Evolutionary conservation across 1,284 basidiomycete species (phyloP).

Genomic region (Tylopilus sp.): DNA sequence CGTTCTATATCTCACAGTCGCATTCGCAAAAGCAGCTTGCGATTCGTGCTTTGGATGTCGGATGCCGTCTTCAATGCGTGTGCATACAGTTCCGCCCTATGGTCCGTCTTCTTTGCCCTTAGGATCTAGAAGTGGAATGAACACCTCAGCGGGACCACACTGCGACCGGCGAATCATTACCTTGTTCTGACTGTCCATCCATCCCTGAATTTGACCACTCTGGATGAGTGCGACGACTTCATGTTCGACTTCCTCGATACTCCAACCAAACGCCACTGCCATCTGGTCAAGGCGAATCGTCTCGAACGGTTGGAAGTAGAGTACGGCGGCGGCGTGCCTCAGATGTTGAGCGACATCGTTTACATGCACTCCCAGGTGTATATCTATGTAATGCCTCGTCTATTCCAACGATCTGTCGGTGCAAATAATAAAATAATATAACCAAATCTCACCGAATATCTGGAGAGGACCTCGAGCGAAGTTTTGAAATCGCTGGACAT

Average conservation of each 20-base stretch:
- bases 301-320: constrained; percentile 82
- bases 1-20: constrained; percentile 48
- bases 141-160: neutral
- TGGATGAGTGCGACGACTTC: constrained; percentile 73
- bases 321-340: constrained; percentile 67
- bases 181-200: constrained; percentile 79
- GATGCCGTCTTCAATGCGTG: constrained; percentile 66
- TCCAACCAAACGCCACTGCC: constrained; percentile 79
- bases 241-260: constrained; percentile 59
- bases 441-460: constrained; percentile 58
- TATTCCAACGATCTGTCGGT: constrained; percentile 26
- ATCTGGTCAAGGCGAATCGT: constrained; percentile 76
- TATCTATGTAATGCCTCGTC: constrained; percentile 71
- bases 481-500: constrained; percentile 77
- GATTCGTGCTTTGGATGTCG: constrained; percentile 65
- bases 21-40: constrained; percentile 73
- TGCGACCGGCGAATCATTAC: constrained; percentile 33
- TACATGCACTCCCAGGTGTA: constrained; percentile 68
- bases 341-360: constrained; percentile 55
- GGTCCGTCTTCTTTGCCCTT: constrained; percentile 68
- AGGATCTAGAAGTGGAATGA: constrained; percentile 48
- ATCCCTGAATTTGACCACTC: constrained; percentile 65
- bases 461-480: constrained; percentile 67
- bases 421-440: neutral
- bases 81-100: constrained; percentile 67